Evolutionary conservation across 164 flowering plant species (phyloP).

Genomic region (Stephania japonica): DNA sequence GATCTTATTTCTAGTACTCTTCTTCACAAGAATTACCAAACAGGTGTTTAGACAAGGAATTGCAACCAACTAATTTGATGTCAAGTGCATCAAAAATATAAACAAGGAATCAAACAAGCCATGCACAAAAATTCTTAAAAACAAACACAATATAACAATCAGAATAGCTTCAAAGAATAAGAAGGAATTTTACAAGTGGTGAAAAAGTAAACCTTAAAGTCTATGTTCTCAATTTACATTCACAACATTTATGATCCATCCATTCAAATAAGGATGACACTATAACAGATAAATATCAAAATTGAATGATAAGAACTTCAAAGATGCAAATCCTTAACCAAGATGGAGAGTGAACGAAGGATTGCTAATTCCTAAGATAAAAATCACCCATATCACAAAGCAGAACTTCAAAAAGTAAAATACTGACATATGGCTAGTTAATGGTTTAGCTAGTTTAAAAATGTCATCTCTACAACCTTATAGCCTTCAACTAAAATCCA

Average conservation of each 20-base stretch:
- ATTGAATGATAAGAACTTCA: not conserved
- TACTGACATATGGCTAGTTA: too few relatives aligned
- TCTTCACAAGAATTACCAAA: not conserved
- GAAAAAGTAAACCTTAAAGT: not conserved
- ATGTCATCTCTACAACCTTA: too few relatives aligned
- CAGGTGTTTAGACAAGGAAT: not conserved
- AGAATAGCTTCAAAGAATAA: not conserved
- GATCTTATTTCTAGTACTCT: not conserved
- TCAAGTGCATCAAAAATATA: not conserved
- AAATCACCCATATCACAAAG: too few relatives aligned
- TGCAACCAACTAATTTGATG: not conserved
- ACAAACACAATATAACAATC: not conserved
- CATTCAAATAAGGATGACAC: not conserved
- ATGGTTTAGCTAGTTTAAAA: too few relatives aligned
- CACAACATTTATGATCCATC: not conserved
- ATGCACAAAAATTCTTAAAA: not conserved
- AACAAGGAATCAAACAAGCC: not conserved
- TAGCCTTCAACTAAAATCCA: too few relatives aligned
- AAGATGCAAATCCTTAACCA: slow-evolving; percentile 20
- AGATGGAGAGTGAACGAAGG: too few relatives aligned
- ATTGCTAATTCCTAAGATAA: too few relatives aligned
- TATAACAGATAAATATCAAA: too few relatives aligned
- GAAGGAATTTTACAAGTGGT: not conserved
- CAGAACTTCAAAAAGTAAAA: too few relatives aligned
- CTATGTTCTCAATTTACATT: not conserved